Conservation (phyloP, 2,329 filamentous ascomycete genomes). For the Colletotrichum sp. region DNA sequence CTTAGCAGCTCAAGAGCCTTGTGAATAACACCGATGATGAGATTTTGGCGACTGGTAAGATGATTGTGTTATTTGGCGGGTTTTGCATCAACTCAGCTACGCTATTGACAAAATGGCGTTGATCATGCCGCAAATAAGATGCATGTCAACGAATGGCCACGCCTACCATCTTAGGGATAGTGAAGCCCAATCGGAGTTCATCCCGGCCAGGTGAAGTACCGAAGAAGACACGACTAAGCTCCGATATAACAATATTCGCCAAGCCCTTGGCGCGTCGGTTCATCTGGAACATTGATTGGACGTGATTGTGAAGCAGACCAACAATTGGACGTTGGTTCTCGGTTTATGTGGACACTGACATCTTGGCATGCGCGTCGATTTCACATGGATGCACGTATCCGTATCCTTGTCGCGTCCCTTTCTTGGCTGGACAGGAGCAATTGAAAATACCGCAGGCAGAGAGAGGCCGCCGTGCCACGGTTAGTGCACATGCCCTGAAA, state of each 20-base stretch:
- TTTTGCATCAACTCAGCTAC: neutral
- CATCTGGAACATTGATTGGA: neutral
- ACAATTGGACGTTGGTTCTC: neutral
- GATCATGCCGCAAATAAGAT: neutral
- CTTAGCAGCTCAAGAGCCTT: neutral
- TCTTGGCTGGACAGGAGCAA: neutral
- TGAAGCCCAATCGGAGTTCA: neutral
- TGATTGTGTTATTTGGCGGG: neutral
- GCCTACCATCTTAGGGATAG: neutral
- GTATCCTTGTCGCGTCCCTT: neutral
- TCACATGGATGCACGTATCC: neutral
- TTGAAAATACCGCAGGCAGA: neutral
- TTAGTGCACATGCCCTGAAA: neutral
- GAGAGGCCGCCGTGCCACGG: neutral
- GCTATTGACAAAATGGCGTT: neutral
- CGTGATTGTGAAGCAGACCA: neutral
- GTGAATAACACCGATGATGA: accelerated
- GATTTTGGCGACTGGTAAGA: neutral
- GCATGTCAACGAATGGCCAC: neutral
- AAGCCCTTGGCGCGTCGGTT: neutral
- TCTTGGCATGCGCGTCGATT: neutral
- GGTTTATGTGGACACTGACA: accelerated
- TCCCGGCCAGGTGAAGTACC: neutral
- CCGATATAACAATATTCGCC: neutral
- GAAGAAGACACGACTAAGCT: neutral